phyloP scores from a whole-genome alignment of 169 alveolate genomes.

The Eimeria falciformis region DNA sequence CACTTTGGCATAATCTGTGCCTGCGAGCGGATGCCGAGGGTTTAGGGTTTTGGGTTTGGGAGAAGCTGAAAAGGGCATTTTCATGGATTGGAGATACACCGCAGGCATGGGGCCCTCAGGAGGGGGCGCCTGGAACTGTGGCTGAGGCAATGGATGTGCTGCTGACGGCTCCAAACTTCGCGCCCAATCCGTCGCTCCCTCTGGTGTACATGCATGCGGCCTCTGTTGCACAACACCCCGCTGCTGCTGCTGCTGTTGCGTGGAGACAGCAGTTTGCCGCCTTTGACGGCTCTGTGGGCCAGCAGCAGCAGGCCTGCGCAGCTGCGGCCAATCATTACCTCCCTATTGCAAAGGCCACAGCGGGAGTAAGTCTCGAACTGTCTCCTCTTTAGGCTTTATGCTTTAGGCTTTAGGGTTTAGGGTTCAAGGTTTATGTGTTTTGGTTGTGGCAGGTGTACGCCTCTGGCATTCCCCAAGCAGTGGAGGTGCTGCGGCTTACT shows the following conservation, averaged over 20 bases:
- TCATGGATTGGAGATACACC: neutral
- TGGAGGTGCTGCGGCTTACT: constrained; percentile 78
- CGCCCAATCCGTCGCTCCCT: constrained; percentile 18
- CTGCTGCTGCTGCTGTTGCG: constrained; percentile 63
- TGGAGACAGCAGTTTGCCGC: constrained; percentile 26
- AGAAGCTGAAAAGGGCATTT: neutral
- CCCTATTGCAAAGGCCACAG: constrained; percentile 56
- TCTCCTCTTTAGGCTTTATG: neutral
- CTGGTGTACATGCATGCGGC: constrained; percentile 48
- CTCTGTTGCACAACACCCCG: constrained; percentile 45
- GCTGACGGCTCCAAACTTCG: constrained; percentile 39
- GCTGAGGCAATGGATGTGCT: constrained; percentile 2
- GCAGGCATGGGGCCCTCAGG: neutral
- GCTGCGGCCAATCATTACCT: constrained; percentile 62
- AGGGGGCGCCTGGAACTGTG: neutral
- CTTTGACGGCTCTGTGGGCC: constrained; percentile 38
- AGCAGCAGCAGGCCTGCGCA: constrained; percentile 68
- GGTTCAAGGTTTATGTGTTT: neutral
- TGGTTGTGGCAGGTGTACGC: constrained; percentile 69
- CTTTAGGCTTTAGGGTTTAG: neutral
- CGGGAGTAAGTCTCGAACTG: constrained; percentile 25
- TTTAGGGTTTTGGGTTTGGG: neutral
- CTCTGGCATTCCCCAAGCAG: constrained; percentile 83
- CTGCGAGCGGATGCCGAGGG: neutral
- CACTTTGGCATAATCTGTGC: neutral